phyloP scores from a whole-genome alignment of 176 grass and related monocot species.

The Carex parvula region DNA sequence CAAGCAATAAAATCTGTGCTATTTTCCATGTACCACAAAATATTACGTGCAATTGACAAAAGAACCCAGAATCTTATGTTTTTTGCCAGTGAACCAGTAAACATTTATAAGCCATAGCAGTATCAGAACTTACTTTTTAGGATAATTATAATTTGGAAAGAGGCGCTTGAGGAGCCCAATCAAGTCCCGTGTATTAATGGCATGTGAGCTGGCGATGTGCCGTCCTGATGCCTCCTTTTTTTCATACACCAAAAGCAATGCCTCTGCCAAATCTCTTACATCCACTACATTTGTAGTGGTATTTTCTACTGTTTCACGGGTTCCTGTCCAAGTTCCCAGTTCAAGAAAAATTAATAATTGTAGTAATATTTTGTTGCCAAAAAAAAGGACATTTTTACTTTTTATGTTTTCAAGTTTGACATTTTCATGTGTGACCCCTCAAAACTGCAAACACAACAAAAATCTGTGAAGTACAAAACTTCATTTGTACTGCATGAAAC shows the following conservation, averaged over 20 bases:
- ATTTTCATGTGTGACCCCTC: neutral
- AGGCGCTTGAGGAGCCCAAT: slow-evolving; percentile 31
- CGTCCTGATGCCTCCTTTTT: slow-evolving; percentile 44
- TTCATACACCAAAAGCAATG: slow-evolving; percentile 45
- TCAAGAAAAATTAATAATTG: slow-evolving; percentile 2
- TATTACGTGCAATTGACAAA: neutral
- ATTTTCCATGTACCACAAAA: neutral
- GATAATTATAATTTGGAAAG: slow-evolving; percentile 37
- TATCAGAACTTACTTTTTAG: slow-evolving; percentile 37
- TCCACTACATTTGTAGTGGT: slow-evolving; percentile 45
- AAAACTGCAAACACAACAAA: neutral
- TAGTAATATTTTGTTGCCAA: neutral
- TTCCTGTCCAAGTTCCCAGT: slow-evolving; percentile 21
- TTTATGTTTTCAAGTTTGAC: neutral
- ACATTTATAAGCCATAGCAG: neutral
- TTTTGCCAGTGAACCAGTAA: neutral
- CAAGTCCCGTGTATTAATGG: slow-evolving; percentile 26
- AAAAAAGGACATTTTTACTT: neutral
- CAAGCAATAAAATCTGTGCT: neutral
- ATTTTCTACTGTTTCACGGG: slow-evolving; percentile 3
- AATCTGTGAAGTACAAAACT: neutral
- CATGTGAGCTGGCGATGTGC: slow-evolving; percentile 40
- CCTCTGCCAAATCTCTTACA: slow-evolving; percentile 59
- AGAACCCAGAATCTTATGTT: neutral
- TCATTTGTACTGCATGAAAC: neutral